A percentile compares a stretch with the other conserved stretches of the same genome.
phyloP scores from a whole-genome alignment of 352 stramenopile genomes.

The Pythium folliculosum region DNA sequence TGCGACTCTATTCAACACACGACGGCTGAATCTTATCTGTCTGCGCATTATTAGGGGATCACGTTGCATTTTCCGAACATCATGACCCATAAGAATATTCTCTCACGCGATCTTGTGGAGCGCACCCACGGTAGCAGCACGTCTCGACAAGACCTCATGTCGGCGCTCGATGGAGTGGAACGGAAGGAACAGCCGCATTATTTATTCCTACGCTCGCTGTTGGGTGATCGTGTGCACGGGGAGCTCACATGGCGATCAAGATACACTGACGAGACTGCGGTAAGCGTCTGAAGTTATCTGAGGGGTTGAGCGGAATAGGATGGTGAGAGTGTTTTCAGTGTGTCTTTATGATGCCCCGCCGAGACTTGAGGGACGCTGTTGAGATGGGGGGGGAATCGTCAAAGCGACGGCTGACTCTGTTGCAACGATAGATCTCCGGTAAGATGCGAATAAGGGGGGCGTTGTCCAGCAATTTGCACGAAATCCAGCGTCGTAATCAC shows the following conservation, averaged over 20 bases:
- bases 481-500: conserved; percentile 6
- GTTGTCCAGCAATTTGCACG: neutral
- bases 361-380: neutral
- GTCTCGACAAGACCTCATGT: neutral
- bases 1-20: neutral
- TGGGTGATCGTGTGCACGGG: neutral
- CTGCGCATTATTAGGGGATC: neutral
- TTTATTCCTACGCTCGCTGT: neutral
- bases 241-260: neutral
- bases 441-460: neutral
- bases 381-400: neutral
- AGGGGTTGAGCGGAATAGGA: neutral
- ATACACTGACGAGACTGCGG: conserved; percentile 11
- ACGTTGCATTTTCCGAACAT: conserved; percentile 1
- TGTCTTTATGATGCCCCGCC: neutral
- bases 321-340: neutral
- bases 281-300: conserved; percentile 1
- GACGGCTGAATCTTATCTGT: neutral
- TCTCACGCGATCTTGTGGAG: neutral
- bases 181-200: neutral
- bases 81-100: conserved; percentile 3
- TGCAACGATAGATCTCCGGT: neutral
- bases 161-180: conserved; percentile 2
- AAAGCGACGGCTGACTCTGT: neutral
- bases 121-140: neutral